These are phyloP conservation scores for Solanum appendiculatum DNA, from an alignment of 257 asterid genomes.

Conservation along the genomic window DNA sequence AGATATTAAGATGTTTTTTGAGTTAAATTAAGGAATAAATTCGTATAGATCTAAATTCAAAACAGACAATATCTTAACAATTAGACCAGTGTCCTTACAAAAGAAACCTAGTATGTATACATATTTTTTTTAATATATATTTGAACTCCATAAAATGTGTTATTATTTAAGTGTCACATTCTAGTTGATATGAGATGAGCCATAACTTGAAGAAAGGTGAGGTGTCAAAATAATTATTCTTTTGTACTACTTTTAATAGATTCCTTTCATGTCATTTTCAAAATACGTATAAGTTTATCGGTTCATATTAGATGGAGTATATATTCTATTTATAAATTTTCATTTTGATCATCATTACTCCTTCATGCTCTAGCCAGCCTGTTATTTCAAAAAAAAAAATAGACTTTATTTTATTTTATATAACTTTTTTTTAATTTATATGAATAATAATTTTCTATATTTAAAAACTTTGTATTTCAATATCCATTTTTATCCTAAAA, in stretches of 20 bases:
- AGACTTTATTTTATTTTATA: not conserved
- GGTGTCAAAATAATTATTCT: not conserved
- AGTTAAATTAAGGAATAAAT: not conserved
- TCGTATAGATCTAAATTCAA: not conserved
- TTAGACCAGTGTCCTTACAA: not conserved
- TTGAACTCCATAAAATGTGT: not conserved
- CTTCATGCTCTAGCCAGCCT: not conserved
- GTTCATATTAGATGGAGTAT: not conserved
- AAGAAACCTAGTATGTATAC: not conserved
- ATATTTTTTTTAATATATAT: not conserved
- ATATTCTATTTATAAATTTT: not conserved
- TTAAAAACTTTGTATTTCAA: not conserved
- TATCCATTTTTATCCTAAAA: not conserved
- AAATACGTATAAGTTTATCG: not conserved
- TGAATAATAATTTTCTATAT: not conserved
- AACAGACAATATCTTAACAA: not conserved
- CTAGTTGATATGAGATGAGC: not conserved
- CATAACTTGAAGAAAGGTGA: not conserved
- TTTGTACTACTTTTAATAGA: not conserved
- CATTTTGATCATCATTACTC: not conserved
- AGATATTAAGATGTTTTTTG: not conserved
- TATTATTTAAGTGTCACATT: not conserved
- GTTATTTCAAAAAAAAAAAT: not conserved
- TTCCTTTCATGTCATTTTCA: not conserved
- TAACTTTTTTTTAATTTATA: not conserved